Evolutionary conservation across 768 basidiomycete species (phyloP), one percentile per base, ranked within the genome.

Genomic region (Podaxis sp.): DNA sequence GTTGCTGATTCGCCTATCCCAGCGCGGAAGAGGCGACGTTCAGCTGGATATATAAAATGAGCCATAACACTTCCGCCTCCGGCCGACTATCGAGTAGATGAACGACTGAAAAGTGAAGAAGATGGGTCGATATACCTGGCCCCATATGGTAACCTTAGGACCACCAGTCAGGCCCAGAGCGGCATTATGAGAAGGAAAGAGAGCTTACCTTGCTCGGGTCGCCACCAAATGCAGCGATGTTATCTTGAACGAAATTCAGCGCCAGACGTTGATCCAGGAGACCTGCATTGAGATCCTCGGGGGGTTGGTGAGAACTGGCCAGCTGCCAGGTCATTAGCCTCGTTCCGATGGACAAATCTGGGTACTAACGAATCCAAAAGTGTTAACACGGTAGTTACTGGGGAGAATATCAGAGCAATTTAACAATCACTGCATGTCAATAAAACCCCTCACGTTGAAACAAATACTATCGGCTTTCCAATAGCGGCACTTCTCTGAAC

Each of bases 151-250:
- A 2, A 83, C 81, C 82, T 84, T n/a, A 51, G 36, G 22, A 15
- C 44, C 22, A 6, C 26, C 26, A 40, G 51, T 60, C 26, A 61
- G 49, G 17, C 15, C 44, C 24, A 17, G 15, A 57, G 22, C 26
- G n/a, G 11, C 26, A 30, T 30, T 2, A 8, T 19, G 13, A 26
- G 57, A 51, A 9, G 38, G 12, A 22, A 33, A 24, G 7, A 26
- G 44, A 7, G 61, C 67, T 28, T 68, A 79, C 85, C 44, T 62
- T 62, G 33, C 74, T 86, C 87, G 12, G 72, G 64, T 88, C 83
- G 0, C 88, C 88, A 11, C 87, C 87, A 67, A 90, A 90, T 2
- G 79, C 79, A 3, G 75, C 80, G 17, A 90, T 84, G 67, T 91
- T 87, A n/a, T 86, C 76, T 65, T 88, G 82, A 1, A 90, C 73